A percentile compares a stretch with the other conserved stretches of the same genome.
phyloP scores from a whole-genome alignment of 805 yeast species.

The Myxozyma vanderwaltii region DNA sequence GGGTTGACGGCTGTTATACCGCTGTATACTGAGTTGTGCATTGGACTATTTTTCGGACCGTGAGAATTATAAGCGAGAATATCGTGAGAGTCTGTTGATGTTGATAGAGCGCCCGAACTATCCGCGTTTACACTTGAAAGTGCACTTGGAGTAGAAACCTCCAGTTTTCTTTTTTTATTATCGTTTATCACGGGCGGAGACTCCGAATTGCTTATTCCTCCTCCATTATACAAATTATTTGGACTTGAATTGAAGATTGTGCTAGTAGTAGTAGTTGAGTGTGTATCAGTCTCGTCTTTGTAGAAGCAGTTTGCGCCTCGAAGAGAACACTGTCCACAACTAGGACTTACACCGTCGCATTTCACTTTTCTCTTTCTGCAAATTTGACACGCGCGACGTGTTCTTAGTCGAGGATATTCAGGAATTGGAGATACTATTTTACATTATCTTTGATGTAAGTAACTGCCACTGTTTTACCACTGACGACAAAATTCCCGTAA shows the following conservation, averaged over 20 bases:
- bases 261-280: background rate
- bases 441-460: no score
- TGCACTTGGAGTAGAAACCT: background rate
- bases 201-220: background rate
- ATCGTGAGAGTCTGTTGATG: background rate
- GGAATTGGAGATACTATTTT: slow-evolving; percentile 31
- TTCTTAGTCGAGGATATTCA: slow-evolving; percentile 32
- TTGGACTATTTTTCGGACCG: slow-evolving; percentile 8
- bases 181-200: background rate
- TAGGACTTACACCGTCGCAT: slow-evolving; percentile 31
- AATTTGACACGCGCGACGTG: slow-evolving; percentile 32
- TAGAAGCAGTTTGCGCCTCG: slow-evolving; percentile 33
- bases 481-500: no score
- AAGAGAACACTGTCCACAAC: slow-evolving; percentile 29
- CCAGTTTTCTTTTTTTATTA: background rate
- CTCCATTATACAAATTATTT: background rate
- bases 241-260: no score
- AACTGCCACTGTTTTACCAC: no score
- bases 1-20: slow-evolving; percentile 28
- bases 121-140: background rate
- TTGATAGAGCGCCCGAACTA: background rate
- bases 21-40: slow-evolving; percentile 26
- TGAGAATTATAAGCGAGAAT: background rate
- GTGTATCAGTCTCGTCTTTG: slow-evolving; percentile 19
- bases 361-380: slow-evolving; percentile 34